Evolutionary conservation across 1,139 yeast genomes (phyloP).

Genomic region (Debaryomycetaceae sp.): DNA sequence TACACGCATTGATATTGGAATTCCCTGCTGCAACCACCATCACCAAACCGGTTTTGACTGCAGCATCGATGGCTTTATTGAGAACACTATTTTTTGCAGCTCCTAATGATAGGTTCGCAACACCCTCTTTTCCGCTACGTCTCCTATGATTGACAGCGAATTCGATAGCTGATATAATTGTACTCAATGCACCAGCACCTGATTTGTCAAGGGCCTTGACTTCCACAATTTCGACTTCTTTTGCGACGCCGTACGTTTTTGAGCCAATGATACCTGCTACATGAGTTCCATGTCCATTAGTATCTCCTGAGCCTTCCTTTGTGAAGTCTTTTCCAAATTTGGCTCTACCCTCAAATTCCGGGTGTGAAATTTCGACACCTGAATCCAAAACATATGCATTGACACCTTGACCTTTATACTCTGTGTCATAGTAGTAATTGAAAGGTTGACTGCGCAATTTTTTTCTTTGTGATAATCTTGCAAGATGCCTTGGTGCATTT

Average conservation of each 20-base stretch:
- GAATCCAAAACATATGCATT: conserved; percentile 82
- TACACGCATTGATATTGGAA: conserved; percentile 71
- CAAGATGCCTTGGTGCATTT: conserved; percentile 68
- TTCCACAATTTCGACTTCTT: conserved; percentile 58
- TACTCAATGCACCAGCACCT: conserved; percentile 69
- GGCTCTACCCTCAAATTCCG: conserved; percentile 67
- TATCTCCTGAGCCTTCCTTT: conserved; percentile 58
- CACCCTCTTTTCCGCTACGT: conserved; percentile 46
- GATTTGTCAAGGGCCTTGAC: conserved; percentile 62
- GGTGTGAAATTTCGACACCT: conserved; percentile 57
- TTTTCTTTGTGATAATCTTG: conserved; percentile 54
- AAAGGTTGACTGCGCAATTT: conserved; percentile 21
- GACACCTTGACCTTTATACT: conserved; percentile 39
- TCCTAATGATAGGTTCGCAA: conserved; percentile 80
- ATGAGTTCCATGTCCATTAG: conserved; percentile 80
- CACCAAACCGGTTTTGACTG: conserved; percentile 65
- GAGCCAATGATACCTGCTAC: conserved; percentile 92
- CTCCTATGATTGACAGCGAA: conserved; percentile 62
- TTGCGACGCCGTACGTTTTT: conserved; percentile 74
- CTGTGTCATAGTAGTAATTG: conserved; percentile 25
- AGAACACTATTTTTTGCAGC: conserved; percentile 62
- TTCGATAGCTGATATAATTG: conserved; percentile 69
- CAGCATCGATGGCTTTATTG: conserved; percentile 72
- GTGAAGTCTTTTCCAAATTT: conserved; percentile 58
- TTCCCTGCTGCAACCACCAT: conserved; percentile 92